Evolutionary conservation across 2,329 filamentous ascomycete species (phyloP), one percentile per base, ranked within the genome.

Genomic region (Cyanodermella asteris): DNA sequence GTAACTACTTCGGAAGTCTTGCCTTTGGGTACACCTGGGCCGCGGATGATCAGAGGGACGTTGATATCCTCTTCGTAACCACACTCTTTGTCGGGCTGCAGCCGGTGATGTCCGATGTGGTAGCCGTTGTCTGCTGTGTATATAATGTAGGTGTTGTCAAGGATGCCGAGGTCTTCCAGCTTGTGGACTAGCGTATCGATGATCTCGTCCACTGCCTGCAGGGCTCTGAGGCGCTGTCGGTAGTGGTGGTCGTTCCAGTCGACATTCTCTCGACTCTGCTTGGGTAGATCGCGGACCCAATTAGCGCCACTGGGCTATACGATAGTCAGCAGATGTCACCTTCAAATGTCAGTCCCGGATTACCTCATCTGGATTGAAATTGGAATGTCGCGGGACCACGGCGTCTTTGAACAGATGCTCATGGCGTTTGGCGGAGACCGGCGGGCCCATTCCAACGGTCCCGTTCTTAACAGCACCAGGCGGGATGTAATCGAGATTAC

Each of bases 351-450:
- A n/a, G n/a, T n/a, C n/a, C n/a, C n/a, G 13, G 38, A 47, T 18
- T 41, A 62, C 60, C 32, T 51, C 46, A 3, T 64, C 55, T 0
- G 72, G 70, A 34, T 80, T 78, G 44, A 77, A 78, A 39, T 66
- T 64, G 0, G 53, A 46, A 1, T 59, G 67, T 6, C 72, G 51
- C 0, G 72, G 72, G 0, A 75, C 59, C 13, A 51, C 59, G 0
- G 53, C 57, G 15, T 62, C 56, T 3, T 54, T 41, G 39, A 78
- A 78, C 0, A 76, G 52, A 38, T 71, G 44, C 20, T 55, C 49
- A 32, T 80, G 71, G 21, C 70, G 53, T 20, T 64, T 49, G 0
- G 67, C 57, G 0, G 70, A 57, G 10, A 72, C 51, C 0, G 68
- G 67, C 1, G 53, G 51, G 5, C 52, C 48, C 38, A 61, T 55